These are phyloP conservation scores for Sutorius eximius DNA, from an alignment of 1,284 basidiomycete genomes.

Conservation along the genomic window DNA sequence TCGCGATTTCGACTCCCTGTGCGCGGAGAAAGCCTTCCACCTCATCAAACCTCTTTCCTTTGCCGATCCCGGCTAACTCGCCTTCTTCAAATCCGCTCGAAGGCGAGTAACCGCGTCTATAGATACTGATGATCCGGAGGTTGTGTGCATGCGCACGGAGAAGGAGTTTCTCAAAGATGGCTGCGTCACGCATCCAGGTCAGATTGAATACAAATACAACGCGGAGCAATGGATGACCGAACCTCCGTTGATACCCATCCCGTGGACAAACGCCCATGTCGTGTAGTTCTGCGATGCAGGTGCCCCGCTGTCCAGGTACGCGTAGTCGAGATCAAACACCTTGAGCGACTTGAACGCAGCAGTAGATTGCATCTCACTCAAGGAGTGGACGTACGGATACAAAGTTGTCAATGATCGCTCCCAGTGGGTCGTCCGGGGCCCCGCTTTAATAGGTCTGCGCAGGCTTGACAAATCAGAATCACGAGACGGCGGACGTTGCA, in stretches of 20 bases:
- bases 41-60: conserved; percentile 17
- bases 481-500: too few species aligned
- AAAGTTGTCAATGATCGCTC: too few species aligned
- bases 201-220: too few species aligned
- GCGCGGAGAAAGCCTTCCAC: conserved; percentile 18
- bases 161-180: conserved; percentile 20
- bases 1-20: conserved; percentile 28
- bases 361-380: conserved; percentile 3
- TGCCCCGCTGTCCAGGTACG: conserved; percentile 24
- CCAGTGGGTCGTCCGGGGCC: too few species aligned
- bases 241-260: conserved; percentile 28
- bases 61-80: conserved; percentile 16
- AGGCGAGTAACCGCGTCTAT: conserved; percentile 28
- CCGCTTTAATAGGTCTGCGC: too few species aligned
- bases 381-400: too few species aligned
- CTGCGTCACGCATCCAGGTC: not conserved
- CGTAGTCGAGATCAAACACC: conserved; percentile 19
- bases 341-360: conserved; percentile 11
- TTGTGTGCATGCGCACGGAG: conserved; percentile 25
- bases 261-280: conserved; percentile 28
- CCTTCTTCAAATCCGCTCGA: conserved; percentile 24
- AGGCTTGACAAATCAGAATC: too few species aligned
- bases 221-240: too few species aligned
- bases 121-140: conserved; percentile 26
- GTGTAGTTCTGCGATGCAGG: conserved; percentile 20